phyloP scores from a whole-genome alignment of 2,329 filamentous ascomycete species.

The Westerdykella aurantiaca region DNA sequence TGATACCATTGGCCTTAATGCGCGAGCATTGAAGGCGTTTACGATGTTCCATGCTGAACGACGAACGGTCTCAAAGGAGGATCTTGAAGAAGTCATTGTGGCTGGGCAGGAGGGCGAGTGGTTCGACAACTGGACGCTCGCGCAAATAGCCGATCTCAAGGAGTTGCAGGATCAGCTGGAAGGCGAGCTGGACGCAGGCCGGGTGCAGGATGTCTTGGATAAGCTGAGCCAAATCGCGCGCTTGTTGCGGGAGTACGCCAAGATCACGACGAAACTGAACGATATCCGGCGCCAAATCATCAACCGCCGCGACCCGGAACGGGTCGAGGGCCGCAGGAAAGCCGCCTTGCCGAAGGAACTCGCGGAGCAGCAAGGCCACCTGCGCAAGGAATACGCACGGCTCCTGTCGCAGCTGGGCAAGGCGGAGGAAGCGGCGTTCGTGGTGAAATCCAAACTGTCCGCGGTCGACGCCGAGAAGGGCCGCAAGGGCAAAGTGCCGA shows the following conservation, averaged over 20 bases:
- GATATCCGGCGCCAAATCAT: slow-evolving; percentile 73
- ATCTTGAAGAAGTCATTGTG: slow-evolving; percentile 50
- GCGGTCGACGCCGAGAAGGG: slow-evolving; percentile 49
- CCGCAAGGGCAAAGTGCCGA: slow-evolving; percentile 53
- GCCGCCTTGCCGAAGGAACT: slow-evolving; percentile 82
- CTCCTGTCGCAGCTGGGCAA: slow-evolving; percentile 71
- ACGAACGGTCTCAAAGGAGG: slow-evolving; percentile 43
- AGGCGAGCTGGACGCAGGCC: slow-evolving; percentile 59
- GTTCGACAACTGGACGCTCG: slow-evolving; percentile 68
- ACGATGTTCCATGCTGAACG: slow-evolving; percentile 55
- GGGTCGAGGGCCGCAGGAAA: slow-evolving; percentile 57
- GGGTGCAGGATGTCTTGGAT: slow-evolving; percentile 60
- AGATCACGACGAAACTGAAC: slow-evolving; percentile 64
- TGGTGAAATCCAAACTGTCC: slow-evolving; percentile 74
- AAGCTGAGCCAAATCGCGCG: slow-evolving; percentile 65
- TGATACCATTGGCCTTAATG: slow-evolving; percentile 83
- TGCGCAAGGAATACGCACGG: slow-evolving; percentile 68
- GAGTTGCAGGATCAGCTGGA: slow-evolving; percentile 57
- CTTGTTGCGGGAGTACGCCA: slow-evolving; percentile 63
- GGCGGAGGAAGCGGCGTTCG: slow-evolving; percentile 70
- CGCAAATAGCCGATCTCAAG: slow-evolving; percentile 66
- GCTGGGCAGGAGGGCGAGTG: slow-evolving; percentile 31
- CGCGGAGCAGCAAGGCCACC: slow-evolving; percentile 72
- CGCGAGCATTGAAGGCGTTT: slow-evolving; percentile 57
- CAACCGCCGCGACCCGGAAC: slow-evolving; percentile 61